Evolutionary conservation across 2,329 filamentous ascomycete species (phyloP), one percentile per base, ranked within the genome.

Genomic region (Domatiomyces catenatus): DNA sequence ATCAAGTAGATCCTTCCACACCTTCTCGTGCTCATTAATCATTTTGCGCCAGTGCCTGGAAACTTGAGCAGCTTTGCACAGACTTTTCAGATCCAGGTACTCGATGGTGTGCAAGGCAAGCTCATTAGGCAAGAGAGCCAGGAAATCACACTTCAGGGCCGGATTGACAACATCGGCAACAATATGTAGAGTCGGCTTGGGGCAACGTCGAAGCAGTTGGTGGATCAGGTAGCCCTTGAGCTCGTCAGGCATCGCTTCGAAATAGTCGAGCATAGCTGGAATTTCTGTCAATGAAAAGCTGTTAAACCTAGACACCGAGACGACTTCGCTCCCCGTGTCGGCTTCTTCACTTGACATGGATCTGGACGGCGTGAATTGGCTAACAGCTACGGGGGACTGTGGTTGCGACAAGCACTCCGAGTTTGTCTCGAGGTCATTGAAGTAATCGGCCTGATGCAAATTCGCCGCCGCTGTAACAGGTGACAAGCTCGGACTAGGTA

Each of bases 221-320:
- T 93, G 96, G 81, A 98, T 94, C 69, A 98, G 83, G 63, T 94
- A 94, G 0, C 84, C 85, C 68, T 98, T 92, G 77, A 98, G 81
- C 60, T 92, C 84, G 44, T 85, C 80, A 1, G 90, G 88, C 75
- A 98, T 84, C 5, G 84, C 78, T 64, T 96, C 90, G 60, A 96
- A 98, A 2, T 82, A 81, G 59, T 94, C 85, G 15, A 98, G 70
- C 74, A 98, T 86, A 15, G 75, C 78, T 6, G 85, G 85, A n/a
- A 90, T 84, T 60, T 93, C 86, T 68, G 89, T 77, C 18, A 90
- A 65, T 18, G 66, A 75, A 61, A 65, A 46, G 49, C 62, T 53
- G 47, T 63, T 55, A 39, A 58, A 57, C 3, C 50, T 47, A 2
- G 12, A 8, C 4, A 46, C 22, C 8, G 46, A 44, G n/a, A 44